Evolutionary conservation across 208 protist species (phyloP).

Genomic region (Leishmania major): DNA sequence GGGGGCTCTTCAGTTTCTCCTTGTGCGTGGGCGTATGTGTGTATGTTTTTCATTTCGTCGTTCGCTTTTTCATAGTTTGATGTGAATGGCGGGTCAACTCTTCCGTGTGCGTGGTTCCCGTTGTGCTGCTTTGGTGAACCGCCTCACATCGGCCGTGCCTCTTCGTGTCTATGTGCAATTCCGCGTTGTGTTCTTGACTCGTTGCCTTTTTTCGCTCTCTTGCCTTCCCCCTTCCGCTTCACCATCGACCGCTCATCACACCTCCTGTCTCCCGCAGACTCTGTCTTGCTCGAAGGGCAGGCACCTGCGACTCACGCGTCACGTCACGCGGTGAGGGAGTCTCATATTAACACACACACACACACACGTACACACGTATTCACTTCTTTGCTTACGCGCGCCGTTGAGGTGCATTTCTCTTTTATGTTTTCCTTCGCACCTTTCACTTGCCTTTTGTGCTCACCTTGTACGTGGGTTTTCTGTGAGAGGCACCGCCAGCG

Average conservation of each 20-base stretch:
- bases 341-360: neutral
- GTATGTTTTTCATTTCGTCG: conserved; percentile 2
- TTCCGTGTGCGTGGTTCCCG: neutral
- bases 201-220: neutral
- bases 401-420: neutral
- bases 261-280: neutral
- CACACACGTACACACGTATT: neutral
- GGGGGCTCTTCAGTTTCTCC: neutral
- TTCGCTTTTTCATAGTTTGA: neutral
- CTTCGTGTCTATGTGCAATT: neutral
- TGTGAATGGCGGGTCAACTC: neutral
- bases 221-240: neutral
- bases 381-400: neutral
- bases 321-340: neutral
- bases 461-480: neutral
- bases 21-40: neutral
- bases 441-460: neutral
- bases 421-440: neutral
- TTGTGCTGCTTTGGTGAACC: neutral
- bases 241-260: neutral
- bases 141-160: neutral
- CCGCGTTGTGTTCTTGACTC: neutral
- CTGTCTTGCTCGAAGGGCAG: neutral
- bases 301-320: neutral
- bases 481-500: neutral